phyloP scores from a whole-genome alignment of 306 rosid species.

The Pyrus communis region DNA sequence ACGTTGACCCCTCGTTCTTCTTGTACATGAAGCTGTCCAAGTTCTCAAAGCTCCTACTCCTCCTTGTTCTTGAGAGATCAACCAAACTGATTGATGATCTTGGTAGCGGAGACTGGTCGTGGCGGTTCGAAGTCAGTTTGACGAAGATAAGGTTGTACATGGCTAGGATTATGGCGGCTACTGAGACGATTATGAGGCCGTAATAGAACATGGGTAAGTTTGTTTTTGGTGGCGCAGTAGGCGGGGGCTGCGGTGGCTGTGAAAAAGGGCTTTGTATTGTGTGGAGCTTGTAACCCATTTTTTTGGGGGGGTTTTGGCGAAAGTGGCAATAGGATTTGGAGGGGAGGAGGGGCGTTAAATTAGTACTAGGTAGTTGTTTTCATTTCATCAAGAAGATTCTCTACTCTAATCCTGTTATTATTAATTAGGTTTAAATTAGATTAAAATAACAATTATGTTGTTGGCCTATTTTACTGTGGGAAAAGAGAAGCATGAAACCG shows the following conservation, averaged over 20 bases:
- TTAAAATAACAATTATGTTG: constrained; percentile 3
- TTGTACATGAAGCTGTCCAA: constrained; percentile 68
- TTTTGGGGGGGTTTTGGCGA: background rate
- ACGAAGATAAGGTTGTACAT: constrained; percentile 66
- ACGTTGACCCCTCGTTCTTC: constrained; percentile 29
- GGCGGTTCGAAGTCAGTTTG: constrained; percentile 31
- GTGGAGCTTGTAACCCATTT: background rate
- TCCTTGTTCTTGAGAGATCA: background rate
- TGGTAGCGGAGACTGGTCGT: background rate
- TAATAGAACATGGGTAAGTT: constrained; percentile 57
- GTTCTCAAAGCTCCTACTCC: constrained; percentile 22
- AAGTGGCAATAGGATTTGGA: background rate
- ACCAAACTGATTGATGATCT: background rate
- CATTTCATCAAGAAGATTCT: background rate
- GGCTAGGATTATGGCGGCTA: constrained; percentile 44
- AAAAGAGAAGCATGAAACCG: too few species aligned
- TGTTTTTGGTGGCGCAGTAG: constrained; percentile 11
- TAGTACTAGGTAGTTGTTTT: background rate
- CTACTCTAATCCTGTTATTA: background rate
- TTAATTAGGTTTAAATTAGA: background rate
- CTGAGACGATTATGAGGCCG: constrained; percentile 56
- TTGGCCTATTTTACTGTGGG: too few species aligned
- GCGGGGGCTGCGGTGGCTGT: constrained; percentile 24
- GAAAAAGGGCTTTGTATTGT: background rate
- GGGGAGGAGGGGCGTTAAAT: background rate